Base-by-base conservation (phyloP, 768 basidiomycete species). In the Calocybe gangraenosa region DNA sequence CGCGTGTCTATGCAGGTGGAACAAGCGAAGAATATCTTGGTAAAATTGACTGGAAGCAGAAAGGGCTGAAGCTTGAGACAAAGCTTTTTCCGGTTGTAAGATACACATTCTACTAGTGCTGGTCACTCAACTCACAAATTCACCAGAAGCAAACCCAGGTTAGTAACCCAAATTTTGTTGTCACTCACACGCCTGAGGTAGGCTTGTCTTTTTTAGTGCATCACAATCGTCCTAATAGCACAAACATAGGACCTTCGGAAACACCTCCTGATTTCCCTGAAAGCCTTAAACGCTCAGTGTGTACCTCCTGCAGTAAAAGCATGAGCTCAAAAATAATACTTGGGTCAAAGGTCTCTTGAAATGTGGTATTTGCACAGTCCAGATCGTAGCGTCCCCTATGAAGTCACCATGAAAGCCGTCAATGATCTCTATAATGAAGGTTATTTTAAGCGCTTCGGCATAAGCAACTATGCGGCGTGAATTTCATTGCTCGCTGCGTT, bases 331-430 rank as follows among this genome's bases (percentile, higher is more conserved):
- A 3, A 18, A 21, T 38, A 7, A 42, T 11, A n/a, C 25, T 45
- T 52, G 19, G 19, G 21, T 66, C 63, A 51, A 72, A 65, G 75
- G 58, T 59, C 73, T 58, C 40, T 69, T 69, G 64, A 73, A 64
- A 54, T 69, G 55, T 69, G 78, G 60, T 83, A 82, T 49, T 63
- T 84, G 22, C 82, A 84, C 47, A 75, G 70, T 9, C 82, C 82
- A 1, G 81, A 84, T 55, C 68, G 76, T 19, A 71, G 65, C 11
- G 74, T 78, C 2, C 74, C 79, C 0, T 82, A 76, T 44, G 75
- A 78, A 52, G 68, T 76, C 6, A 84, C 81, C 0, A 50, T 78
- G 19, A 71, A 71, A 21, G 76, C 71, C 11, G 65, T 81, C 2
- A 68, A 83, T 37, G 72, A 75, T 37, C 61, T 82, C 10, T 69